Evolutionary conservation across 1,284 basidiomycete species (phyloP).

Genomic region (Austroboletus novae-zelandiae): DNA sequence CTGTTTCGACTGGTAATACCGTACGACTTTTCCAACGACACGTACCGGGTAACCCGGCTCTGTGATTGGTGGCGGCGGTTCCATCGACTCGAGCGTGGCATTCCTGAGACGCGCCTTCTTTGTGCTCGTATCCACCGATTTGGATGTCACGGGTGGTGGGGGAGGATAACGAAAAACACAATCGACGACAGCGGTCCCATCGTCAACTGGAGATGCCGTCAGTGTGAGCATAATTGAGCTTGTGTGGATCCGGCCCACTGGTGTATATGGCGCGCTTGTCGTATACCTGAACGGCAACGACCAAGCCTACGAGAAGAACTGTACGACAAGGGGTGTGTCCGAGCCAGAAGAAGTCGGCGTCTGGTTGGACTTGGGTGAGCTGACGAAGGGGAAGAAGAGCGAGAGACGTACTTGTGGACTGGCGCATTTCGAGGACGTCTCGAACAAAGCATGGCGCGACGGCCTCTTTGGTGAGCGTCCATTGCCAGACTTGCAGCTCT

Average conservation of each 20-base stretch:
- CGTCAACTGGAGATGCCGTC: conserved; percentile 55
- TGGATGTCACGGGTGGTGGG: background rate
- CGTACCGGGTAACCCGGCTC: conserved; percentile 48
- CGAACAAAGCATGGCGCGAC: conserved; percentile 59
- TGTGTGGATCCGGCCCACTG: conserved; percentile 32
- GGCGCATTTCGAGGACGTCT: conserved; percentile 57
- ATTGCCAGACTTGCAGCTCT: too few species aligned
- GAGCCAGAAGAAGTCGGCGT: conserved; percentile 63
- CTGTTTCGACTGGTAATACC: conserved; percentile 43
- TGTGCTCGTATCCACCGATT: conserved; percentile 4
- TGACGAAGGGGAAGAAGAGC: background rate
- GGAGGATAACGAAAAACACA: conserved; percentile 46
- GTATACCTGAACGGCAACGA: conserved; percentile 59
- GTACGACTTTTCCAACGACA: conserved; percentile 35
- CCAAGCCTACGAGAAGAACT: conserved; percentile 56
- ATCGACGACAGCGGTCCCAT: conserved; percentile 68
- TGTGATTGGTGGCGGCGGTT: conserved; percentile 40
- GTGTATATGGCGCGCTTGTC: conserved; percentile 57
- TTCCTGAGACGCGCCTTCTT: conserved; percentile 19
- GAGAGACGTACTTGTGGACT: conserved; percentile 37
- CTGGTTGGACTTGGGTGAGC: conserved; percentile 23
- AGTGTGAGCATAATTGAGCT: conserved; percentile 1
- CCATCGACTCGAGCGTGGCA: conserved; percentile 3
- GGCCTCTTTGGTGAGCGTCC: conserved; percentile 43
- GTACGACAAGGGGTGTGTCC: conserved; percentile 67